Conservation (phyloP, 495 filamentous ascomycete genomes). For the Sordaria brevicollis region DNA sequence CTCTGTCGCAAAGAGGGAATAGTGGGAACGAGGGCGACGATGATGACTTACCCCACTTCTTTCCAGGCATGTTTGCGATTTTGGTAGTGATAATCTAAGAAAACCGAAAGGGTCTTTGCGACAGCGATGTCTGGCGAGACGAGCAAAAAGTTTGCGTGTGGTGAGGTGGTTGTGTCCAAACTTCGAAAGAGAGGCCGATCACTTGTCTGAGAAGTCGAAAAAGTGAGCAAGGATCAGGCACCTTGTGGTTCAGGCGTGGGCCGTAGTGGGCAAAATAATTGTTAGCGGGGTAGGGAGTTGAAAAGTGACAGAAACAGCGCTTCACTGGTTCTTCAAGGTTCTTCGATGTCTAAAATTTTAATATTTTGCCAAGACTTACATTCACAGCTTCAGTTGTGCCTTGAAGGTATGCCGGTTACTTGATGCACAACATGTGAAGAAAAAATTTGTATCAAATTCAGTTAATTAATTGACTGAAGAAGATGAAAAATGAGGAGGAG, state of each 20-base stretch:
- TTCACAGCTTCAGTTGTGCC: background rate
- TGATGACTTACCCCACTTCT: slow-evolving; percentile 26
- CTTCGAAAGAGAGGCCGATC: background rate
- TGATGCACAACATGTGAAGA: no score
- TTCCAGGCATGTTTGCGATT: slow-evolving; percentile 18
- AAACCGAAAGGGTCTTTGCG: background rate
- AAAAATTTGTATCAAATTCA: no score
- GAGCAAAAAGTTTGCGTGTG: background rate
- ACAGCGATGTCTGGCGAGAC: background rate
- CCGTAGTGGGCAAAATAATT: background rate
- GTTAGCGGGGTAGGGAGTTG: background rate
- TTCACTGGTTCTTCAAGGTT: background rate
- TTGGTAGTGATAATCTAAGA: background rate
- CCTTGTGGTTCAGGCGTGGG: background rate
- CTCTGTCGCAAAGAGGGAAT: background rate
- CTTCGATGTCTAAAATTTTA: background rate
- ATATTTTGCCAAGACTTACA: background rate
- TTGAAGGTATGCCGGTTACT: background rate
- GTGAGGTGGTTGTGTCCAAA: background rate
- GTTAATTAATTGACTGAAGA: no score
- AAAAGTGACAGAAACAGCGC: background rate
- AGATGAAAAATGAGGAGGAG: no score
- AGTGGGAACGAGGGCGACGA: slow-evolving; percentile 8
- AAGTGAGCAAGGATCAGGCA: background rate
- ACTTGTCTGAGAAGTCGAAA: background rate